Evolutionary conservation across 2,329 filamentous ascomycete genomes (phyloP), one percentile per base, ranked within the genome.

Genomic region (Tolypocladium pustulatum): DNA sequence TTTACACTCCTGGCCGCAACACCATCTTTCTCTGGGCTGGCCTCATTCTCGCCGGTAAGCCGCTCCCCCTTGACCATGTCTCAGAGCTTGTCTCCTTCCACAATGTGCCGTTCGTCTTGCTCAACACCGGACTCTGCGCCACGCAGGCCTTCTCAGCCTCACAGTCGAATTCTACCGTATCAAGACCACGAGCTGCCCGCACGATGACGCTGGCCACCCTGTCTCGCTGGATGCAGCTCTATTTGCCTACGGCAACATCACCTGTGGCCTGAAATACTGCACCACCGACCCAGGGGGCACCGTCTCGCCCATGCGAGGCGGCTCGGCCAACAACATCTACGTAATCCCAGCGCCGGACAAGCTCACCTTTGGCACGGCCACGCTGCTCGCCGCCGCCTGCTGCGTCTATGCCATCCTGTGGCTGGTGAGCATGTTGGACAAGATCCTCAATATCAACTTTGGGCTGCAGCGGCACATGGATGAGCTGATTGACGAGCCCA

Each of bases 1-100:
- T 87, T 66, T 76, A 83, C 57, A 78, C 81, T 27, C 82, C 81
- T 0, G 85, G 84, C 2, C 76, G 85, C 40, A 87, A 87, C 61
- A 79, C 81, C 52, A 87, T 89, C 57, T 88, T 88, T 63, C 38
- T 86, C 0, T 89, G 86, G 85, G 84, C 83, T 0, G 75, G 76
- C 4, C 71, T 88, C 2, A 70, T 88, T 34, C 74, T 88, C 15
- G 78, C 81, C 30, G 85, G 83, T 81, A 60, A 70, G 76, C 60
- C 59, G 25, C 46, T 54, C 20, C 5, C 30, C 17, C 17, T 25
- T 13, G 22, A 2, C 49, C 30, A 34, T 34, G 30, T 52, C 49
- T 52, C 49, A n/a, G 17, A 32, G 4, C n/a, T n/a, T 8, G 34
- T 38, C 36, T 30, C 25, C 17, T 15, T 51, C 12, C 41, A 38